A percentile compares a stretch with the other conserved stretches of the same genome.
Evolutionary conservation across 2,329 filamentous ascomycete species (phyloP).

Genomic region (Diaporthe destruens): DNA sequence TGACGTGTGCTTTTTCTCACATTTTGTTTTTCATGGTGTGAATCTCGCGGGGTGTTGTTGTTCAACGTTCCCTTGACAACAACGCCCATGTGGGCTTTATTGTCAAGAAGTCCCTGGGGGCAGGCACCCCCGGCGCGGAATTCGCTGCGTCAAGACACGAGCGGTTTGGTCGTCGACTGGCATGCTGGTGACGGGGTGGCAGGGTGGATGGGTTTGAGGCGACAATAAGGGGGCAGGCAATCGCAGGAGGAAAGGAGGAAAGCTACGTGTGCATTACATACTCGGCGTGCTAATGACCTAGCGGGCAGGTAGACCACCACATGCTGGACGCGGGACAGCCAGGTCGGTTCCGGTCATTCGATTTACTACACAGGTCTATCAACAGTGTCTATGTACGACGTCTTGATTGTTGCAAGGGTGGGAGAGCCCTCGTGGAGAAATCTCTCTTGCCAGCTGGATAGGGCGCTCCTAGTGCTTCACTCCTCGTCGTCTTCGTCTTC

Average conservation of each 20-base stretch:
- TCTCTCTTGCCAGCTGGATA: neutral
- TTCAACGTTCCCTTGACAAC: constrained; percentile 1
- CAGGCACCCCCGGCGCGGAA: constrained; percentile 12
- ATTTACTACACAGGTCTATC: neutral
- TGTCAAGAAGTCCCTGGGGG: neutral
- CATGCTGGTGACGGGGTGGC: constrained; percentile 25
- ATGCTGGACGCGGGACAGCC: neutral
- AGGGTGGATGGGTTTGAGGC: neutral
- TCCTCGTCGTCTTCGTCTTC: constrained; percentile 50
- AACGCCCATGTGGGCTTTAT: neutral
- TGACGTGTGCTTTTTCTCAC: constrained; percentile 8
- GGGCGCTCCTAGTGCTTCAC: neutral
- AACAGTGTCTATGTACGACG: neutral
- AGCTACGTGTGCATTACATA: neutral
- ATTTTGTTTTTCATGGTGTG: neutral
- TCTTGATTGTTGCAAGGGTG: neutral
- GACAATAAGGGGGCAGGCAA: neutral
- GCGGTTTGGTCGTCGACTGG: neutral
- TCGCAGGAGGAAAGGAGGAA: neutral
- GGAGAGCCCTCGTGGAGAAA: neutral
- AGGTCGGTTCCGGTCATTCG: neutral
- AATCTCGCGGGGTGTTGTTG: neutral
- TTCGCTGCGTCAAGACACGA: neutral
- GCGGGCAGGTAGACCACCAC: neutral
- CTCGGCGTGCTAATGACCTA: neutral